Evolutionary conservation across 495 filamentous ascomycete genomes (phyloP).

Genomic region (Ramalina intermedia): DNA sequence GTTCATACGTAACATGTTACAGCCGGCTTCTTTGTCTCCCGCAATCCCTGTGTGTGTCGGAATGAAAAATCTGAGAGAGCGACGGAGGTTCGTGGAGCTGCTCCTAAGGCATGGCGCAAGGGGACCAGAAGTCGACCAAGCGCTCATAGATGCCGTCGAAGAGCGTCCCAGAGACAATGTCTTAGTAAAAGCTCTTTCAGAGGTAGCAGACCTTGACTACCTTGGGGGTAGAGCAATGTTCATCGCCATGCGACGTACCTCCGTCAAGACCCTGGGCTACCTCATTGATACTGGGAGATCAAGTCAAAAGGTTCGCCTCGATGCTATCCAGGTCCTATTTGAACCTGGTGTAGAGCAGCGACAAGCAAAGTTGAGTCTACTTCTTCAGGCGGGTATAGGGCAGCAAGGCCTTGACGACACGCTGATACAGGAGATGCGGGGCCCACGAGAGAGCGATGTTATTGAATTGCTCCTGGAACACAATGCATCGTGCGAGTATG

Average conservation of each 20-base stretch:
- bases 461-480: constrained; percentile 1
- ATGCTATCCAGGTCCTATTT: background rate
- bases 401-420: constrained; percentile 4
- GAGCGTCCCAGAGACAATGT: constrained; percentile 1
- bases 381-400: constrained; percentile 6
- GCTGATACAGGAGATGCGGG: constrained; percentile 7
- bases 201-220: constrained; percentile 3
- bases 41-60: constrained; percentile 4
- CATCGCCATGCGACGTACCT: background rate
- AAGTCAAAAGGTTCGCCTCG: background rate
- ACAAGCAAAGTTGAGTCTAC: constrained; percentile 4
- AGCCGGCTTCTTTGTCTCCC: constrained; percentile 3
- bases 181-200: background rate
- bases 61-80: background rate
- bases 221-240: constrained; percentile 3
- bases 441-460: background rate
- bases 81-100: background rate
- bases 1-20: background rate
- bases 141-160: constrained; percentile 4
- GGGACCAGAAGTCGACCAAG: constrained; percentile 3
- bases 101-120: constrained; percentile 6
- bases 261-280: background rate
- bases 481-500: constrained; percentile 5
- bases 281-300: constrained; percentile 7
- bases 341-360: constrained; percentile 1